A percentile compares a stretch with the other conserved stretches of the same genome.
These are phyloP conservation scores for Lycium ferocissimum DNA, from an alignment of 257 asterid species.

Conservation along the genomic window DNA sequence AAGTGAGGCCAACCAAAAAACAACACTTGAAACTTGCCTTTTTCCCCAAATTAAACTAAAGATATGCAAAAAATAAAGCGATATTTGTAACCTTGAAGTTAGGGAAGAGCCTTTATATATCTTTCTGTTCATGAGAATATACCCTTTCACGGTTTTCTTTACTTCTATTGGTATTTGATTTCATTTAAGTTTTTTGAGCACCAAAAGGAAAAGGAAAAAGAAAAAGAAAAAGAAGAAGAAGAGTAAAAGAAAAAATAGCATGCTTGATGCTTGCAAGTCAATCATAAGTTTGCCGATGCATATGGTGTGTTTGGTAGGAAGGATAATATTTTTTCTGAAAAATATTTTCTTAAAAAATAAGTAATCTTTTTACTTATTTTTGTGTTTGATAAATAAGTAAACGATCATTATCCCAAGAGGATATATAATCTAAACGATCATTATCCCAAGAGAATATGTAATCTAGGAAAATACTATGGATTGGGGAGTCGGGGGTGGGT, in stretches of 20 bases:
- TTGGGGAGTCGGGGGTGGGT: not conserved
- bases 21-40: slow-evolving; percentile 10
- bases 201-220: not conserved
- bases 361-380: not conserved
- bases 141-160: slow-evolving; percentile 29
- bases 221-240: no score
- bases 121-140: not conserved
- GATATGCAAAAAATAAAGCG: not conserved
- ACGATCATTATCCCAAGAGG: not conserved
- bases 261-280: no score
- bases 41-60: slow-evolving; percentile 5
- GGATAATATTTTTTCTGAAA: not conserved
- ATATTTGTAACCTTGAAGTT: slow-evolving; percentile 23
- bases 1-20: slow-evolving; percentile 25
- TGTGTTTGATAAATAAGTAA: not conserved
- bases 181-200: not conserved
- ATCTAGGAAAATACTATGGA: not conserved
- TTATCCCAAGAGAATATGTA: not conserved
- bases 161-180: not conserved
- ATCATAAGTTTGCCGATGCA: no score
- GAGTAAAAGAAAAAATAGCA: no score
- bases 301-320: not conserved
- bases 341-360: not conserved
- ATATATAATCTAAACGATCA: not conserved
- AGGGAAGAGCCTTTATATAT: not conserved